Percentiles rank a stretch among this genome's conserved stretches.
Conservation (phyloP, 768 basidiomycete genomes). For the Lentinula sp. region DNA sequence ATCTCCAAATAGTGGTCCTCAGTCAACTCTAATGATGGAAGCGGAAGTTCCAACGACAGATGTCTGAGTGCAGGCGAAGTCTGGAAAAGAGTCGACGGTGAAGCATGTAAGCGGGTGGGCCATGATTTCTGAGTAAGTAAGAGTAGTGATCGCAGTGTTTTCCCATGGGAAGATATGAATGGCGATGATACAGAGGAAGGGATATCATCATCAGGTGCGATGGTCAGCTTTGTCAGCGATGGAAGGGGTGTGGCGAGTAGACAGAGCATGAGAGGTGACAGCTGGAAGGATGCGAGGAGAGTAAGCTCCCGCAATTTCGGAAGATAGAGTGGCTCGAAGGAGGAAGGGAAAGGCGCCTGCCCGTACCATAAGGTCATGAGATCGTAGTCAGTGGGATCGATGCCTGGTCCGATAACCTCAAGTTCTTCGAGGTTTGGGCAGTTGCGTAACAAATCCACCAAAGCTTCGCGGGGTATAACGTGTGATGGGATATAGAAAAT, state of each 20-base stretch:
- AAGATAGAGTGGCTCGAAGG: conserved; percentile 44
- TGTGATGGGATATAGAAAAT: conserved; percentile 40
- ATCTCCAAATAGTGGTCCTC: conserved; percentile 45
- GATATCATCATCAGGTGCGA: conserved; percentile 72
- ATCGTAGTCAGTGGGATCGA: conserved; percentile 48
- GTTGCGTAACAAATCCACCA: conserved; percentile 49
- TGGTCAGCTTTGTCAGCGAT: conserved; percentile 50
- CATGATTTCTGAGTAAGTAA: conserved; percentile 67
- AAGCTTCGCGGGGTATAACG: conserved; percentile 39
- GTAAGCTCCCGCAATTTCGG: conserved; percentile 52
- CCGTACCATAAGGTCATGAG: conserved; percentile 12
- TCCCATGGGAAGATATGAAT: conserved; percentile 58
- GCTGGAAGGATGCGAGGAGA: conserved; percentile 55
- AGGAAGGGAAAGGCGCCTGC: conserved; percentile 18
- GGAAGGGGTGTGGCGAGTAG: conserved; percentile 60
- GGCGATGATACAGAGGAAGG: conserved; percentile 50
- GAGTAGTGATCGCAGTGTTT: conserved; percentile 50
- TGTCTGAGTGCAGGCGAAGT: conserved; percentile 54
- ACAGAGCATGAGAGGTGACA: conserved; percentile 54
- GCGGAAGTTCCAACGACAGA: conserved; percentile 65
- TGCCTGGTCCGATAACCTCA: conserved; percentile 54
- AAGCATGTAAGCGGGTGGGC: conserved; percentile 54
- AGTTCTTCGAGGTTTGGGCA: conserved; percentile 57
- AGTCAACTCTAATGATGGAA: conserved; percentile 43
- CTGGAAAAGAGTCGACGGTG: conserved; percentile 40